Evolutionary conservation across 805 yeast genomes (phyloP).

Genomic region (Lachancea lanzarotensis): DNA sequence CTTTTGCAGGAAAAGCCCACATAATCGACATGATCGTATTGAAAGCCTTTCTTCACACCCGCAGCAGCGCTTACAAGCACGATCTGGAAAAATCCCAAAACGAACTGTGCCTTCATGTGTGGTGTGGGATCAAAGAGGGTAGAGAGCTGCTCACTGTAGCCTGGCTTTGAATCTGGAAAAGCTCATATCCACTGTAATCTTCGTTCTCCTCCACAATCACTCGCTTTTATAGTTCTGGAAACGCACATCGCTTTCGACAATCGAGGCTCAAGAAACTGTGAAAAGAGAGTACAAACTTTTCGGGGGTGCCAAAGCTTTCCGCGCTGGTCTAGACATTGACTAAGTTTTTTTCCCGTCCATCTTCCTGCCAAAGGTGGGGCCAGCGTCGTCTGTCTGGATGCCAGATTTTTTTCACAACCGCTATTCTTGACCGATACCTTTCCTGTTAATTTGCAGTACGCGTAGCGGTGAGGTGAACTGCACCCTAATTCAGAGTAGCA

Average conservation of each 20-base stretch:
- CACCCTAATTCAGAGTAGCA: not conserved
- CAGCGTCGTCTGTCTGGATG: too few species aligned
- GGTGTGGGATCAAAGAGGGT: too few species aligned
- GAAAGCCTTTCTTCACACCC: not conserved
- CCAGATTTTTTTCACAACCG: not conserved
- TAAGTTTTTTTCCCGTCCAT: not conserved
- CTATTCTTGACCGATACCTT: not conserved
- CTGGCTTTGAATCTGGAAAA: too few species aligned
- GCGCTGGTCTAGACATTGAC: not conserved
- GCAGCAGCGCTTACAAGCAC: not conserved
- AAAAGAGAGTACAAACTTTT: too few species aligned
- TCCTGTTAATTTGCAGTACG: not conserved
- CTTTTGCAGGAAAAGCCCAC: constrained; percentile 24
- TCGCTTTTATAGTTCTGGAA: too few species aligned
- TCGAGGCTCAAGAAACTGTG: too few species aligned
- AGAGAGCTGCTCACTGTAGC: too few species aligned
- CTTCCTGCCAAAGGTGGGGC: too few species aligned
- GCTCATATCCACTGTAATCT: too few species aligned
- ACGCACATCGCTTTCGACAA: too few species aligned
- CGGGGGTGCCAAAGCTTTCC: too few species aligned
- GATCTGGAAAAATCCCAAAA: not conserved
- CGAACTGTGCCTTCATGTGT: constrained; percentile 1
- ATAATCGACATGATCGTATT: constrained; percentile 16
- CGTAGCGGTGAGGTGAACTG: not conserved
- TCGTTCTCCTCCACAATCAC: too few species aligned